Evolutionary conservation across 768 basidiomycete genomes (phyloP), one percentile per base, ranked within the genome.

Genomic region (Phaffia tasmanica): DNA sequence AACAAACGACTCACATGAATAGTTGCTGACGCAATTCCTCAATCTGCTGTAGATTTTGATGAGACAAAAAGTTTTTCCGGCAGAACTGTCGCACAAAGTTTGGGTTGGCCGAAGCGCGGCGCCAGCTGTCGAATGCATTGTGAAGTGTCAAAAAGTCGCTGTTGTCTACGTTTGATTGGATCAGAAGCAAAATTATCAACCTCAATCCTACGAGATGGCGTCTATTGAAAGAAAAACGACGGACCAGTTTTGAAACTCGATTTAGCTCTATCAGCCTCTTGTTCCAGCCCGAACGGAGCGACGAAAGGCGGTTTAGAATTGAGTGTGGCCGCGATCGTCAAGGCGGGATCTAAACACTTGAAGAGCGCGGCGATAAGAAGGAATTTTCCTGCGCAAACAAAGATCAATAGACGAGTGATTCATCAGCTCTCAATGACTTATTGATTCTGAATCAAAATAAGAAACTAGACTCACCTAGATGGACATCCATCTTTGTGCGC

Each of bases 91-190:
- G 80, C 63, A 84, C 84, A 71, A 79, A 79, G 50, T 77, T 78
- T 70, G 74, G 74, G 60, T 87, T 88, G 8, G 82, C 79, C 30
- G 81, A 87, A 46, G 85, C 87, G 67, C 82, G 80, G 32, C 93
- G 81, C 92, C 93, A 98, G 69, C 84, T 86, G 6, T 84, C 77
- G 77, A 92, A 98, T 0, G 87, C 92, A 68, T 89, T 86, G 74
- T 93, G 90, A 55, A 93, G 82, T 0, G 93, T 95, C 70, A 97
- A 73, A 75, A 99, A 99, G 74, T 99, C 94, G 8, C 88, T 92
- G 75, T 93, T 89, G 67, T 90, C 93, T 93, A 70, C 25, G 25
- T 14, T 59, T 2, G 51, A 8, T 27, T 25, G 59, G 8, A 11
- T 25, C 58, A 47, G 49, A 62, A 21, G 47, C 23, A 29, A 15